Conservation (phyloP, 306 rosid species). For the Lupinus albus region DNA sequence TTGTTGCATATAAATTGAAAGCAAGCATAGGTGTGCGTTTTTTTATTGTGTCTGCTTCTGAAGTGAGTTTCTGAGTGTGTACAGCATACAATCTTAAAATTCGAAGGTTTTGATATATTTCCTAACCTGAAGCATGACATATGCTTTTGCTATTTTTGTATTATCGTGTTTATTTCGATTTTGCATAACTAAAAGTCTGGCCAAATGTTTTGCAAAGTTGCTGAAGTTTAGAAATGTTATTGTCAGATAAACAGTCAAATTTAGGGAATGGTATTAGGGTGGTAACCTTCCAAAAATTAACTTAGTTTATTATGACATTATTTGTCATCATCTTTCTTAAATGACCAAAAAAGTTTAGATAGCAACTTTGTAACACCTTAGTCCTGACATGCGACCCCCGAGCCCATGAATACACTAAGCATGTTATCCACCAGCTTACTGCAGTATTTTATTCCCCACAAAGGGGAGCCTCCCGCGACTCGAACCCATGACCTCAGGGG, state of each 20-base stretch:
- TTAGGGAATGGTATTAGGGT: conserved; percentile 9
- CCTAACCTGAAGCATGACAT: conserved; percentile 15
- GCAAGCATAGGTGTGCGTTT: background rate
- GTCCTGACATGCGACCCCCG: too few species aligned
- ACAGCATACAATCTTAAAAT: background rate
- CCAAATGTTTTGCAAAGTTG: background rate
- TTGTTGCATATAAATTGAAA: background rate
- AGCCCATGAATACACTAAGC: too few species aligned
- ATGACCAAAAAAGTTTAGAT: too few species aligned
- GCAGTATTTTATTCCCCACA: too few species aligned
- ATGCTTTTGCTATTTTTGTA: conserved; percentile 10
- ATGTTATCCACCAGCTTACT: too few species aligned
- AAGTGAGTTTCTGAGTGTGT: conserved; percentile 12
- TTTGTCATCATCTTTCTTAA: background rate
- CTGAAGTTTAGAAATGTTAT: background rate
- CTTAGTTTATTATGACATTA: background rate
- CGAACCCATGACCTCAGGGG: too few species aligned
- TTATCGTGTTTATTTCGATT: background rate
- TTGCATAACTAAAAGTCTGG: conserved; percentile 16
- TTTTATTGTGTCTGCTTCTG: conserved; percentile 19
- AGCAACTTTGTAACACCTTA: too few species aligned
- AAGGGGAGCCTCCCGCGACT: too few species aligned
- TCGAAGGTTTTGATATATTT: background rate
- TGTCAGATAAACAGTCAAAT: conserved; percentile 13
- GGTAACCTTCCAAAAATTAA: conserved; percentile 13